Percentiles rank a stretch among this genome's conserved stretches.
phyloP scores from a whole-genome alignment of 2,329 filamentous ascomycete species.

The Alternaria arbusti region DNA sequence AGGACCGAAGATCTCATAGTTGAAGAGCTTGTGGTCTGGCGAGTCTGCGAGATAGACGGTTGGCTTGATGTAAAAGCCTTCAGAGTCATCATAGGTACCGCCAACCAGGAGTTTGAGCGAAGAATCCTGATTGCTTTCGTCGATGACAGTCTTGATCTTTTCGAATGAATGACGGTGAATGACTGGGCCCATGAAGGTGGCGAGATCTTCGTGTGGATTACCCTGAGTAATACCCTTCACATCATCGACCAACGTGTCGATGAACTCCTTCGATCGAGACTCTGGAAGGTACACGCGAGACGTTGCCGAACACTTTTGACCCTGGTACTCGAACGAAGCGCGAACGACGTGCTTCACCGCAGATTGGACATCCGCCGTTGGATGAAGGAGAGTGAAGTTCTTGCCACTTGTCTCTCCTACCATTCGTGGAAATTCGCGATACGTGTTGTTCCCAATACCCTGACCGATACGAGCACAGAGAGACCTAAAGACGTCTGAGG shows the following conservation, averaged over 20 bases:
- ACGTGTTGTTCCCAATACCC: conserved; percentile 79
- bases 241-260: conserved; percentile 68
- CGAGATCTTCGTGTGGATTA: conserved; percentile 66
- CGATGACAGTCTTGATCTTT: conserved; percentile 76
- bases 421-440: conserved; percentile 82
- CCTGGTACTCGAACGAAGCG: conserved; percentile 86
- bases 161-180: conserved; percentile 81
- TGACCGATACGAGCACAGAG: conserved; percentile 84
- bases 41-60: conserved; percentile 78
- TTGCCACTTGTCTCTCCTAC: conserved; percentile 91
- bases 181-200: conserved; percentile 83
- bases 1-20: conserved; percentile 81
- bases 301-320: conserved; percentile 87
- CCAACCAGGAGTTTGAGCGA: conserved; percentile 75
- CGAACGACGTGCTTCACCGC: conserved; percentile 81
- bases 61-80: conserved; percentile 81
- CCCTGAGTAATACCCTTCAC: conserved; percentile 73
- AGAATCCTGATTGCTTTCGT: conserved; percentile 74
- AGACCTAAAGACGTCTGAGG: conserved; percentile 85
- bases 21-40: conserved; percentile 74
- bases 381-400: conserved; percentile 86
- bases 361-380: conserved; percentile 75
- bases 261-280: conserved; percentile 74
- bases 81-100: conserved; percentile 75
- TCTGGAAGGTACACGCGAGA: conserved; percentile 78